Conservation (phyloP, 208 protist species). For the Kentomonas sorsogonicus region DNA sequence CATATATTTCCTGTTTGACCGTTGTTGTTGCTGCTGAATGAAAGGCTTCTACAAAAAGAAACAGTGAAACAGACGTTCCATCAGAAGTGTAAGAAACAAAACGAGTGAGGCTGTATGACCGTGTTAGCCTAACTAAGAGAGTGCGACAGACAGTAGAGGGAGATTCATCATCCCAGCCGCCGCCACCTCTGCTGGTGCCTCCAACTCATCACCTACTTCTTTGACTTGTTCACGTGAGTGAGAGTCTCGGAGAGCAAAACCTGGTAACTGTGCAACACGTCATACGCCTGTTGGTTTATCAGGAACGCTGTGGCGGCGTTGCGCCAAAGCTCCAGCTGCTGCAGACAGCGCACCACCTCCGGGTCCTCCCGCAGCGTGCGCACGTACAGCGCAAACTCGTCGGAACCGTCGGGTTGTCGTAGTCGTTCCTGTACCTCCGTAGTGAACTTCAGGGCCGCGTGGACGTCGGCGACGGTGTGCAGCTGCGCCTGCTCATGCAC, state of each 20-base stretch:
- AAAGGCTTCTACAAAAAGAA: no score
- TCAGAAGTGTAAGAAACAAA: no score
- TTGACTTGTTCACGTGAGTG: constrained; percentile 26
- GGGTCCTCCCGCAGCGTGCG: constrained; percentile 16
- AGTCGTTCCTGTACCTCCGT: background rate
- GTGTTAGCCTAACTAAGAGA: no score
- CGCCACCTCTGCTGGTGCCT: no score
- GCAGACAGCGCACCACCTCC: constrained; percentile 34
- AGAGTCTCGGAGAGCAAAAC: constrained; percentile 63
- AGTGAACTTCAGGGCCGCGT: constrained; percentile 42
- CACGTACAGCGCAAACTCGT: constrained; percentile 20
- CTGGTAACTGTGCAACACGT: constrained; percentile 59
- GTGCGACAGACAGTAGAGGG: no score
- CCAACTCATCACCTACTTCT: background rate
- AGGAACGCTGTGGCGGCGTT: constrained; percentile 48
- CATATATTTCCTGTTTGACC: no score
- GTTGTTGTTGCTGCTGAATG: no score
- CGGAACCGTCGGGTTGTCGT: background rate
- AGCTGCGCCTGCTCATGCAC: constrained; percentile 51
- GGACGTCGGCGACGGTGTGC: constrained; percentile 58
- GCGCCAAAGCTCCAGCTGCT: constrained; percentile 60
- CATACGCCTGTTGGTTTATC: constrained; percentile 51
- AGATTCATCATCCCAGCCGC: no score
- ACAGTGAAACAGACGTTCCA: no score
- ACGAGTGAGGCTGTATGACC: no score